Base-by-base conservation (phyloP, 23 red algal genomes). In the Gracilaria domingensis region DNA sequence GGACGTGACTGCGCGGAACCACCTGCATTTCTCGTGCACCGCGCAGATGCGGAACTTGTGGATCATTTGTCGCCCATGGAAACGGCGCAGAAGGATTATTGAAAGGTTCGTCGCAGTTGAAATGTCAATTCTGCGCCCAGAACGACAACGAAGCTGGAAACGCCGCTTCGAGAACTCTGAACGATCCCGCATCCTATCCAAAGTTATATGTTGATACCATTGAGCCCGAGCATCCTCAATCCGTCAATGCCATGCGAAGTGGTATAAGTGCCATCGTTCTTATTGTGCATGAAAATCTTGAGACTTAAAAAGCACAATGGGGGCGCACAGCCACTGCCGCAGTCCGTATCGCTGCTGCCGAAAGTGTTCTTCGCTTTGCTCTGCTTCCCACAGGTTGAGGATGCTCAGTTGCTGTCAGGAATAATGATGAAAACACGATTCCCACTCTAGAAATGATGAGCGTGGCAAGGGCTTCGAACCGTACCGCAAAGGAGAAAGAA, bases 221-320 rank as follows among this genome's bases (percentile, higher is more conserved):
- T 7, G 78, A 84, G 47, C 84, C 84, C 66, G 89, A 71, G 21
- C 66, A 84, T 32, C 79, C 60, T 38, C 60, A 60, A 51, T 28
- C 57, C 21, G 58, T 25, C 4, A 64, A 35, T 23, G 24, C 34
- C 39, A 8, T 33, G 40, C 34, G 36, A 28, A 83, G 28, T 39
- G 42, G 66, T 29, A 58, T 66, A 12, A 79, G 89, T 59, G 89
- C 89, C 17, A 77, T 92, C 12, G 55, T 92, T 24, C 29, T 92
- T 26, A 84, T 92, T 58, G 62, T 92, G 13, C 79, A 92, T 66
- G 89, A 92, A 61, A 92, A 92, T 29, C 30, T 92, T 8, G 67
- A 79, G 18, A 30, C 4, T 11, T 33, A 83, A 66, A 67, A 92
- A 36, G 89, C 79, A 44, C 66, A 66, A 21, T 90, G 87, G 87